phyloP scores from a whole-genome alignment of 306 rosid species.

The Prunus padus region DNA sequence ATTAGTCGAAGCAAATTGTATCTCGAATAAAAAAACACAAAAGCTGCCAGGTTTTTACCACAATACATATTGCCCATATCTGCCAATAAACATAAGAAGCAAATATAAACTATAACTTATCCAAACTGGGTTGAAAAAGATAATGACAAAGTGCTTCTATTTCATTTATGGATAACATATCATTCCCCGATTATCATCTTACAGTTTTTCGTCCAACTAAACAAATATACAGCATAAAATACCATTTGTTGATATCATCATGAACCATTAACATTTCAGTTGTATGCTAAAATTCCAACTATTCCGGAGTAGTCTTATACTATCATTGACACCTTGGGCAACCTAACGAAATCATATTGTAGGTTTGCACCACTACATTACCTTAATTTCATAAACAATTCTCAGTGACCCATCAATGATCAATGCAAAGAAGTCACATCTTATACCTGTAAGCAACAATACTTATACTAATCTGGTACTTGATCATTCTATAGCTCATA shows the following conservation, averaged over 20 bases:
- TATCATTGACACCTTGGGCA: background rate
- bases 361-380: background rate
- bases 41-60: too few species aligned
- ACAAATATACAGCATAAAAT: background rate
- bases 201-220: background rate
- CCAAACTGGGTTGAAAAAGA: background rate
- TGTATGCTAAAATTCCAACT: background rate
- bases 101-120: constrained; percentile 10
- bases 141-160: background rate
- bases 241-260: background rate
- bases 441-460: too few species aligned
- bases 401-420: background rate
- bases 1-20: background rate
- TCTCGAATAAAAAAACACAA: background rate
- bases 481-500: too few species aligned
- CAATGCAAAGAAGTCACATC: background rate
- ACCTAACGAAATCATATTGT: background rate
- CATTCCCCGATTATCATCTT: background rate
- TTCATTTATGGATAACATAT: background rate
- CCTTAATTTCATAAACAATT: background rate
- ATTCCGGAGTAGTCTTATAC: background rate
- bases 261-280: background rate
- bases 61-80: constrained; percentile 61
- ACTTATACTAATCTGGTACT: too few species aligned
- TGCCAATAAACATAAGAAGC: constrained; percentile 37